Evolutionary conservation across 192 early-diverging fungal species (phyloP).

Genomic region (Mortierella antarctica): DNA sequence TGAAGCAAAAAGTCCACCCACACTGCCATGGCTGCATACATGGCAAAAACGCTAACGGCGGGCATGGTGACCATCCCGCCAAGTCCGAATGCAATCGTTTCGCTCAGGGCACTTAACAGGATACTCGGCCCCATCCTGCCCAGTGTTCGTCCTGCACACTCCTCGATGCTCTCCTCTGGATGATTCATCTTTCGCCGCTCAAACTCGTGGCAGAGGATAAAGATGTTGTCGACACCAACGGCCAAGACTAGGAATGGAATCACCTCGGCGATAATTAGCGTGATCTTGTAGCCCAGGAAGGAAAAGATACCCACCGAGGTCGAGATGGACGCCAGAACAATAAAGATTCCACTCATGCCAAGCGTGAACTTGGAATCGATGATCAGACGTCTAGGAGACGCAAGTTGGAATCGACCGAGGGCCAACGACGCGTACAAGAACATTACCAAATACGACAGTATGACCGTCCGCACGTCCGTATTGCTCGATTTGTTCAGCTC

Average conservation of each 20-base stretch:
- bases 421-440: conserved; percentile 73
- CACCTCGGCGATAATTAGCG: conserved; percentile 75
- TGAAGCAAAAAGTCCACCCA: conserved; percentile 74
- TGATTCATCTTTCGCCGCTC: conserved; percentile 57
- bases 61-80: conserved; percentile 74
- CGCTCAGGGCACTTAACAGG: conserved; percentile 66
- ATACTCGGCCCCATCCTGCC: conserved; percentile 72
- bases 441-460: conserved; percentile 71
- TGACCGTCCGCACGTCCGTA: conserved; percentile 65
- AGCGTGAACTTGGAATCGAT: conserved; percentile 73
- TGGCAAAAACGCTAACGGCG: conserved; percentile 74
- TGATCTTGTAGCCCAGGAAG: conserved; percentile 67
- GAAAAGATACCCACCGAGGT: conserved; percentile 72
- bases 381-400: conserved; percentile 53
- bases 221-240: conserved; percentile 77
- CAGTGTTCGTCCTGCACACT: conserved; percentile 66
- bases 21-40: conserved; percentile 73
- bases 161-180: conserved; percentile 63
- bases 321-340: conserved; percentile 69
- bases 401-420: conserved; percentile 56
- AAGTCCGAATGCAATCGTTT: conserved; percentile 72
- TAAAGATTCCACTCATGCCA: conserved; percentile 67
- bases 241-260: conserved; percentile 76
- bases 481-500: conserved; percentile 72
- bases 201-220: conserved; percentile 73